phyloP scores from a whole-genome alignment of 2,329 filamentous ascomycete species.

The Samsoniella hepiali region DNA sequence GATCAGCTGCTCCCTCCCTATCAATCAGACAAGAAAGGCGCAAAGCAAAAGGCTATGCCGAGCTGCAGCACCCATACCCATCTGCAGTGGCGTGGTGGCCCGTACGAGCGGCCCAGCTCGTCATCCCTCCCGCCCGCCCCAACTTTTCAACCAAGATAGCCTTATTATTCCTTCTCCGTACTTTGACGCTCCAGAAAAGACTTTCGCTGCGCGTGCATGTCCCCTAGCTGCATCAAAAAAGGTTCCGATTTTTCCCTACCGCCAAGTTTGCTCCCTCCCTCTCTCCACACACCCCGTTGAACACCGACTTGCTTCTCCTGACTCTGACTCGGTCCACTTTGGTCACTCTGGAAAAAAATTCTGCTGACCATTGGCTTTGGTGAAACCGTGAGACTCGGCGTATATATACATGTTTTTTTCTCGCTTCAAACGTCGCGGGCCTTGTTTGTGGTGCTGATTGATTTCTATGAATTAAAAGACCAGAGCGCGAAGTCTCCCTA shows the following conservation, averaged over 20 bases:
- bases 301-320: neutral
- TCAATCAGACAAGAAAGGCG: neutral
- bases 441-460: neutral
- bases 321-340: constrained; percentile 17
- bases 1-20: neutral
- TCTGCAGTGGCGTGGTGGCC: constrained; percentile 2
- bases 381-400: neutral
- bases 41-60: too few species aligned
- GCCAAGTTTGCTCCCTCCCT: neutral
- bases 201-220: neutral
- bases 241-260: constrained; percentile 14
- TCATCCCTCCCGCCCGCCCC: neutral
- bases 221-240: neutral
- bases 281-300: neutral
- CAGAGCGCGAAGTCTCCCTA: neutral
- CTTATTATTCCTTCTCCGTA: neutral
- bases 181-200: neutral
- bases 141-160: too few species aligned
- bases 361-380: constrained; percentile 8
- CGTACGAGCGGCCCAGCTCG: constrained; percentile 1
- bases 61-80: too few species aligned
- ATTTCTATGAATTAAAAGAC: too few species aligned
- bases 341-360: constrained; percentile 1
- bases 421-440: neutral
- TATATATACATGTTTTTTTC: neutral